A percentile compares a stretch with the other conserved stretches of the same genome.
phyloP scores from a whole-genome alignment of 306 rosid species.

The Herpetospermum pedunculosum region DNA sequence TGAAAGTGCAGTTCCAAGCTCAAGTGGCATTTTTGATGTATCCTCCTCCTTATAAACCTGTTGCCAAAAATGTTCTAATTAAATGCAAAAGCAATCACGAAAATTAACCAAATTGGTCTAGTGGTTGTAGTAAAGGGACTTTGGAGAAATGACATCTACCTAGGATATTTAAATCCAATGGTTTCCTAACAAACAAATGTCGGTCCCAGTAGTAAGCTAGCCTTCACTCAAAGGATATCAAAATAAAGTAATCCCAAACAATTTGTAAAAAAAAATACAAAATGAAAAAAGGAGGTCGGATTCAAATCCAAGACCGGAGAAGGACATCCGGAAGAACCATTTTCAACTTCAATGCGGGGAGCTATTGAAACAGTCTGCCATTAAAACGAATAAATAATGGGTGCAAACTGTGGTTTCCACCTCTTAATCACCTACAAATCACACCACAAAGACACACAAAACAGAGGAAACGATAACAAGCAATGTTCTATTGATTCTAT shows the following conservation, averaged over 20 bases:
- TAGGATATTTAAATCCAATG: neutral
- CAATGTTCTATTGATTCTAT: no score
- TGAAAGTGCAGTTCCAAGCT: constrained; percentile 74
- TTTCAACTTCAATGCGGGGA: neutral
- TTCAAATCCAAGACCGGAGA: no score
- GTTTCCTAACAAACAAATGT: neutral
- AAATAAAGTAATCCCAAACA: neutral
- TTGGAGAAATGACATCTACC: no score
- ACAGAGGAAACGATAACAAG: no score
- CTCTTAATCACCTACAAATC: no score
- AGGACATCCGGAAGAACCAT: neutral
- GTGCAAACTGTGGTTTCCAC: no score
- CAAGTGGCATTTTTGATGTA: constrained; percentile 85
- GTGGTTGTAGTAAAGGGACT: neutral
- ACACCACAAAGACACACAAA: no score
- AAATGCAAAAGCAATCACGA: constrained; percentile 4
- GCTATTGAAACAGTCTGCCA: neutral
- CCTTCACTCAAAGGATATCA: neutral
- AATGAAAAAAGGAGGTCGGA: neutral
- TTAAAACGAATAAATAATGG: neutral
- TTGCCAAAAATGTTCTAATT: constrained; percentile 1
- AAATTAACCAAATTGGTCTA: neutral
- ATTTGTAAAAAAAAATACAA: neutral
- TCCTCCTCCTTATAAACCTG: constrained; percentile 73
- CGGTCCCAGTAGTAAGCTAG: no score